Conservation (phyloP, 257 asterid species). For the Salvia splendens region DNA sequence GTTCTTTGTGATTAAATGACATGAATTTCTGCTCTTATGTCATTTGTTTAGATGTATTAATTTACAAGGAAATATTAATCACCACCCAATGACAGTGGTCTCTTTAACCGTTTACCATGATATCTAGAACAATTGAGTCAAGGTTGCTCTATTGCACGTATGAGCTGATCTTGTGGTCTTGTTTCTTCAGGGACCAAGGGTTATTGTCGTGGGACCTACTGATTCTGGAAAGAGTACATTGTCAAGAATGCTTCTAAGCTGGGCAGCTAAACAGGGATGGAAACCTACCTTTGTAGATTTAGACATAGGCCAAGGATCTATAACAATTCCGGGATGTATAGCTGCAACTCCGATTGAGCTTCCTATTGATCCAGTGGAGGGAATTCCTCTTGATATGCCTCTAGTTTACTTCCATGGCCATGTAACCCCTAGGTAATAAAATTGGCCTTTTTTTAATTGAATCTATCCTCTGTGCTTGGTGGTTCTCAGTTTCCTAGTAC, state of each 20-base stretch:
- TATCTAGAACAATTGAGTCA: neutral
- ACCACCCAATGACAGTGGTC: neutral
- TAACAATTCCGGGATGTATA: constrained; percentile 91
- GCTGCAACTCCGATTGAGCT: constrained; percentile 95
- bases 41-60: neutral
- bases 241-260: constrained; percentile 96
- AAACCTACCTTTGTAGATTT: constrained; percentile 99
- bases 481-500: constrained; percentile 7
- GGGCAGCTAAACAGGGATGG: constrained; percentile 99
- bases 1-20: neutral
- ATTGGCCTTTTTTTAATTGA: constrained; percentile 19
- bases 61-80: neutral
- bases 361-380: constrained; percentile 96
- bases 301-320: constrained; percentile 97
- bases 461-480: neutral
- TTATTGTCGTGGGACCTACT: constrained; percentile 94
- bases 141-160: neutral
- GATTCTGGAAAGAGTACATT: constrained; percentile 98
- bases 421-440: constrained; percentile 71
- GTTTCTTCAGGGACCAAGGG: constrained; percentile 86
- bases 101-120: neutral
- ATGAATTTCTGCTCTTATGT: neutral
- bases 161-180: constrained; percentile 22
- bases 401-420: constrained; percentile 94
- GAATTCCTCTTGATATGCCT: constrained; percentile 98